Evolutionary conservation across 352 stramenopile species (phyloP).

Genomic region (Phytopythium ostracodes): DNA sequence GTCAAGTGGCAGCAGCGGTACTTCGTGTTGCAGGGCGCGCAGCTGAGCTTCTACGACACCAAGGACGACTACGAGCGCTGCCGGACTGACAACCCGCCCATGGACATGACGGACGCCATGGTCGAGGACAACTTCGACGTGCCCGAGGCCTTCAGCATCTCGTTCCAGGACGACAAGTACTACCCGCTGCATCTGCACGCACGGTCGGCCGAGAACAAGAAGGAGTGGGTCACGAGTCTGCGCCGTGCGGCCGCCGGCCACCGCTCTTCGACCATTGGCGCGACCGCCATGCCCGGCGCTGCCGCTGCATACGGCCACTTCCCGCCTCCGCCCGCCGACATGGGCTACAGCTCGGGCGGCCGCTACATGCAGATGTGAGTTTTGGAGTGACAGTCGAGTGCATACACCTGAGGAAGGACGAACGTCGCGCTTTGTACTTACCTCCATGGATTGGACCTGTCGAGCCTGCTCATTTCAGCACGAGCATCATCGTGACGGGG

Average conservation of each 20-base stretch:
- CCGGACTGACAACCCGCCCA: conserved; percentile 71
- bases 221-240: conserved; percentile 77
- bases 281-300: conserved; percentile 1
- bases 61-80: conserved; percentile 86
- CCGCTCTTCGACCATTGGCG: conserved; percentile 13
- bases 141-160: conserved; percentile 77
- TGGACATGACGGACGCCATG: conserved; percentile 71
- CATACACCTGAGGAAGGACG: not conserved
- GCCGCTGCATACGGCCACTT: conserved; percentile 18
- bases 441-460: too few species aligned
- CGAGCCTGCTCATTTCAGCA: too few species aligned
- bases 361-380: conserved; percentile 45
- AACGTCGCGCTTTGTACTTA: too few species aligned
- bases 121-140: conserved; percentile 78
- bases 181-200: conserved; percentile 79
- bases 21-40: conserved; percentile 76
- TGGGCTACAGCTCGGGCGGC: conserved; percentile 21
- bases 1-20: conserved; percentile 87
- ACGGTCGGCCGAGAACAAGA: conserved; percentile 72
- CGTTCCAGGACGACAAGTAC: conserved; percentile 77
- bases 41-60: conserved; percentile 82
- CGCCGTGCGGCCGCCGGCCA: conserved; percentile 43
- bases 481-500: too few species aligned
- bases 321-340: conserved; percentile 20
- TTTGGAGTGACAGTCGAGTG: not conserved